Conservation (phyloP, 352 stramenopile genomes). For the Globisporangium canariense region DNA sequence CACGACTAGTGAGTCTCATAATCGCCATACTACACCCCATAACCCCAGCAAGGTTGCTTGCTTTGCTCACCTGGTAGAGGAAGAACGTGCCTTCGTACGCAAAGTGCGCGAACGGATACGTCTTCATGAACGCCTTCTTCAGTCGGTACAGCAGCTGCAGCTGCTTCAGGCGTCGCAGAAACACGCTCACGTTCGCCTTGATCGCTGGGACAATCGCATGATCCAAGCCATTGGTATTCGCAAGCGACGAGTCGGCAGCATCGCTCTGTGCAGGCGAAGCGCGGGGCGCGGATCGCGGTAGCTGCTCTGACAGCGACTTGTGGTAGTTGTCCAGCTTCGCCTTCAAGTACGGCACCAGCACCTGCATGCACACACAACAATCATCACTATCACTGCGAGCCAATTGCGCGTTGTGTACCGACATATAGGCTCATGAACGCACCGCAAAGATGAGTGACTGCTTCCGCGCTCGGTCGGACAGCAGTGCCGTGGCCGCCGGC, state of each 20-base stretch:
- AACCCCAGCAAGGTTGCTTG: background rate
- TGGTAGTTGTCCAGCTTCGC: conserved; percentile 69
- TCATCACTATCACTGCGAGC: background rate
- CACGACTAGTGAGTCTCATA: background rate
- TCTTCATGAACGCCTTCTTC: conserved; percentile 57
- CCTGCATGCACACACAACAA: conserved; percentile 24
- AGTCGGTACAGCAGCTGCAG: conserved; percentile 45
- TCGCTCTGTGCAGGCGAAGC: conserved; percentile 3
- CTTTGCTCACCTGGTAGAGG: conserved; percentile 53
- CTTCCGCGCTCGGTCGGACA: conserved; percentile 44
- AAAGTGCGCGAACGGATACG: conserved; percentile 79
- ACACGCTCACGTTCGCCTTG: conserved; percentile 23
- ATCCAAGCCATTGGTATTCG: background rate
- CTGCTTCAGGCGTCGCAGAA: conserved; percentile 44
- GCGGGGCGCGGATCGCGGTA: conserved; percentile 16
- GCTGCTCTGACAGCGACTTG: conserved; percentile 37
- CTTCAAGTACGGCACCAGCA: conserved; percentile 78
- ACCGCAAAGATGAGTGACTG: conserved; percentile 60
- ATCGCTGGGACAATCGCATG: background rate
- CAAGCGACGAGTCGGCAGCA: background rate
- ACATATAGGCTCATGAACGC: conserved; percentile 9
- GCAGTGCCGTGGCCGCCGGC: conserved; percentile 25
- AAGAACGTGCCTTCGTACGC: conserved; percentile 80
- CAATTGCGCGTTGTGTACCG: background rate
- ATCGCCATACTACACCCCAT: background rate